Evolutionary conservation across 345 rosid genomes (phyloP), one percentile per base, ranked within the genome.

Genomic region (Rhizophora mangle): DNA sequence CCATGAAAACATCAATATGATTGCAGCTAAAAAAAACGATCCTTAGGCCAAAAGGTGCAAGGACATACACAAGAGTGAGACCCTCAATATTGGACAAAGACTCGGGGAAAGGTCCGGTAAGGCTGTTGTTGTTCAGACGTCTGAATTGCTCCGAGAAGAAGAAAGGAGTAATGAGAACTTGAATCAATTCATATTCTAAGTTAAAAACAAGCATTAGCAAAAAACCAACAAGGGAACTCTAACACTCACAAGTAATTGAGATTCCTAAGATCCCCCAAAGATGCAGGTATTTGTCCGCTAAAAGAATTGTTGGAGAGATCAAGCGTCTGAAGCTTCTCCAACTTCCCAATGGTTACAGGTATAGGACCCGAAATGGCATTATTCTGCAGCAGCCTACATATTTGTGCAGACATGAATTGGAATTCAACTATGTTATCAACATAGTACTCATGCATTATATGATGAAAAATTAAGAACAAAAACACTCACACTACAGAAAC

Each of bases 91-190:
- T 86, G 63, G 98, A 96, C 76, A 96, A 75, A 27, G 99, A 84
- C 68, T 79, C 77, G 0, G 99, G 98, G 75, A 88, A 90, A 55
- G 85, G 53, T 70, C 99, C 98, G 51, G 76, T 51, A 43, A 96
- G 96, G 80, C 96, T 89, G 79, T 96, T 96, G 88, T 96, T 96
- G 85, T 96, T 92, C 78, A 96, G 86, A 76, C 97, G 89, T 86
- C 99, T 96, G 84, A 68, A 63, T 70, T 63, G 57, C 66, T 47
- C 82, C 74, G 22, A 53, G 37, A 69, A 73, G 49, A 74, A 68
- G 60, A 72, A 10, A 53, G 5, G 47, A 26, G 26, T 30, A 13
- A 47, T 56, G 59, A 74, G 59, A 68, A 63, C 49, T 29, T 6
- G 63, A 47, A 55, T 57, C 49, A 72, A 29, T 30, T 18, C 64